Base-by-base conservation (phyloP, 2,329 filamentous ascomycete genomes). In the Penicillium sp. region DNA sequence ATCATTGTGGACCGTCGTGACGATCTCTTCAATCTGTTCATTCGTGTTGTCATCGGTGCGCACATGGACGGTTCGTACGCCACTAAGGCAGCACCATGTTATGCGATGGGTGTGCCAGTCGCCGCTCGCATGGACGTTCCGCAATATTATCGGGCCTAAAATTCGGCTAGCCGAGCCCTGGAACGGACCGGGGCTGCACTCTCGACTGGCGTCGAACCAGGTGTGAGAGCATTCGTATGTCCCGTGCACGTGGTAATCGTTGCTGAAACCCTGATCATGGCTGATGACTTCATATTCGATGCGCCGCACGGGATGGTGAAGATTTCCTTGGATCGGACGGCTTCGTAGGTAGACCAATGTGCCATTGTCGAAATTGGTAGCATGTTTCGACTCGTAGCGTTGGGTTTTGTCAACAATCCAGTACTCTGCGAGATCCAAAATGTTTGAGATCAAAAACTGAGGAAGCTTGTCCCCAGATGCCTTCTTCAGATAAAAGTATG, bases 121-220 rank as follows among this genome's bases (percentile, higher is more conserved):
- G 9, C 31, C 10, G 5, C 18, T 8, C 5, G 47, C 47, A 24
- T 43, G 47, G 21, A 49, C 38, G 22, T 49, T 49, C 5, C 47
- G 47, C 5, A 43, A 21, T 2, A 49, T 34, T 10, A 42, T 39
- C 16, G 47, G 47, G 14, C 47, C 47, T 18, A 42, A 29, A 11
- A 49, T 43, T 11, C 47, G 47, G 21, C 27, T 42, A 6, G 38
- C 38, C 21, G 16, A 32, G 21, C 18, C 27, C 13, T 49, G 36
- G 27, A 34, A 49, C 4, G 38, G 38, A 1, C 38, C 47, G 8
- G 47, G 38, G 4, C 27, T 43, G 16, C 47, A 43, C 16, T 49
- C 47, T 7, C 47, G 47, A 16, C 47, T 43, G 8, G 47, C 47
- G 13, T 49, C 47, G n/a, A 49, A 49, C 38, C 47, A 49, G 9